Evolutionary conservation across 208 protist species (phyloP), one percentile per base, ranked within the genome.

Genomic region (Kentomonas sorsogonicus): DNA sequence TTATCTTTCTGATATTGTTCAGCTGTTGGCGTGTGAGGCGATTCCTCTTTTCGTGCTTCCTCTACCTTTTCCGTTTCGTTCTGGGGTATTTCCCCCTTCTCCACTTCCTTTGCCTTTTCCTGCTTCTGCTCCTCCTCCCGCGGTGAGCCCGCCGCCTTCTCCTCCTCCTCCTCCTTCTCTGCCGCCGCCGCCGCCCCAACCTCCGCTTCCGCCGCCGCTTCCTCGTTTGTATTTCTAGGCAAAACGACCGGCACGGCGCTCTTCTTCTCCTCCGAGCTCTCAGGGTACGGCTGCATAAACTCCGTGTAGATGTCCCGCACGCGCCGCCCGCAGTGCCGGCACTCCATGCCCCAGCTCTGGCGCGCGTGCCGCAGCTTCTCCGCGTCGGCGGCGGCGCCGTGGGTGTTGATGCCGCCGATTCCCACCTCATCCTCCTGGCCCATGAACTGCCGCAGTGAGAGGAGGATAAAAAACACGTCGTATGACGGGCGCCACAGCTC

Each of bases 401-500:
- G 62, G n/a, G 53, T 44, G 3, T 38, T 40, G 11, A 96, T 73
- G 10, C 76, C 70, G 1, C 90, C 90, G 16, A 94, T 54, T 10
- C 83, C 86, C 22, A 66, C 34, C 40, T 93, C 77, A 18, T 90
- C 90, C n/a, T 91, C 78, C 60, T 85, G 76, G 10, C 53, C 68
- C 90, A 96, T 96, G 56, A 94, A 96, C 11, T 72, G 53, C 0
- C 83, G 83, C 23, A 96, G 67, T 11, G 85, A 74, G 1, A 69
- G 65, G 1, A 96, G 59, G 3, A 92, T 74, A 15, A 87, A 73
- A 9, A 53, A 34, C 5, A 94, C 66, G 38, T 85, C 76, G 67
- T 89, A 96, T 23, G 69, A 65, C 1, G 91, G 89, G 36, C 76
- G 67, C 91, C 93, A 97, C 48, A 71, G 46, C 76, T 97, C 89